Evolutionary conservation across 2,329 filamentous ascomycete species (phyloP), one percentile per base, ranked within the genome.

Genomic region (Colletotrichum zoysiae): DNA sequence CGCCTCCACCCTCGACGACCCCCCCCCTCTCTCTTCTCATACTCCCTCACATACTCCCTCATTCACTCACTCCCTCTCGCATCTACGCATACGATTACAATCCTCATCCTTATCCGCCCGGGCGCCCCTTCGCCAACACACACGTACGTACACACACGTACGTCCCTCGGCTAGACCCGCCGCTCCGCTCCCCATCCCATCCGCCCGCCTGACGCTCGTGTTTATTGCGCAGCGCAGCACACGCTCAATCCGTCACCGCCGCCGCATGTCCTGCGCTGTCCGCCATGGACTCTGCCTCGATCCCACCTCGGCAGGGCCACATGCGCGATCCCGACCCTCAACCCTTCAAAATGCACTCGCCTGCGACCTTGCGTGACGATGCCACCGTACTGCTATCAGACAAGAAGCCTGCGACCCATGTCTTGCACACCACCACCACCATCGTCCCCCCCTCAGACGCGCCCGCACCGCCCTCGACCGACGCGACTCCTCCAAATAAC

Each of bases 401-500:
- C 40, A 74, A 68, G 23, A 74, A 68, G 23, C 57, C 60, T n/a
- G 30, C 33, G 60, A 59, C 53, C 12, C 65, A 61, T 65, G 33
- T 50, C 48, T 30, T 70, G 48, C 66, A 65, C 30, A 50, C 42
- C 3, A 2, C 35, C 20, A 23, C 50, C 9, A 26, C 70, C 48
- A 55, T 71, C 71, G 71, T 62, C 30, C 42, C 48, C 44, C 56
- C 16, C 50, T 50, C 48, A 23, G 38, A 55, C 58, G 70, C 30
- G 30, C 30, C 70, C 70, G 26, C 50, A 62, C 50, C 70, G 14
- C 60, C 61, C 60, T 62, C 58, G 55, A 58, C 20, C 63, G 67
- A 73, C 73, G 73, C 71, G 71, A 71, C 70, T 65, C 65, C 71
- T 65, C 65, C 71, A 63, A 70, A 70, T 40, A 62, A 70, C 63